Evolutionary conservation across 345 rosid species (phyloP).

Genomic region (Brassica napus): DNA sequence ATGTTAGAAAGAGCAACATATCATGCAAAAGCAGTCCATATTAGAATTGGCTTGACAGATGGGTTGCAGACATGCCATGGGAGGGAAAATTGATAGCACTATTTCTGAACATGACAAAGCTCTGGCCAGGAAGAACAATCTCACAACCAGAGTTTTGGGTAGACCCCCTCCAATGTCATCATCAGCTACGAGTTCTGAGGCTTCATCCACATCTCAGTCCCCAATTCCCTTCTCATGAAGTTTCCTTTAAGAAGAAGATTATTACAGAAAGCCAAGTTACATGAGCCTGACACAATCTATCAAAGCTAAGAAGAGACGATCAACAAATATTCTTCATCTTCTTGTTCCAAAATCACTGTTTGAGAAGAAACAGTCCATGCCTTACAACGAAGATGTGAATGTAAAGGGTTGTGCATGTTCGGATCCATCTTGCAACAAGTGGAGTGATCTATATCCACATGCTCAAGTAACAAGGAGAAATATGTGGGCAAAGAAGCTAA

Average conservation of each 20-base stretch:
- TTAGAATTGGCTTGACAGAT: constrained; percentile 75
- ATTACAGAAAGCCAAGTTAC: constrained; percentile 62
- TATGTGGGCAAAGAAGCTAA: constrained; percentile 40
- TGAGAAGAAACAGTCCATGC: constrained; percentile 48
- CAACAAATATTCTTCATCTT: constrained; percentile 32
- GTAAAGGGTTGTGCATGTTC: constrained; percentile 53
- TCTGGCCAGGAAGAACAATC: constrained; percentile 62
- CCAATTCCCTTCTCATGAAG: constrained; percentile 45
- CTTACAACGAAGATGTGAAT: constrained; percentile 51
- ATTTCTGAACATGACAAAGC: constrained; percentile 49
- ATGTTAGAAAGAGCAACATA: constrained; percentile 44
- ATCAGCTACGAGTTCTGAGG: constrained; percentile 57
- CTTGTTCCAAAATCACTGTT: constrained; percentile 37
- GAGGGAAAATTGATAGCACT: constrained; percentile 43
- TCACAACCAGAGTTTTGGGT: constrained; percentile 53
- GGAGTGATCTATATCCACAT: constrained; percentile 54
- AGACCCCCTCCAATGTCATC: constrained; percentile 55
- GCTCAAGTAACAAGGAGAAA: constrained; percentile 39
- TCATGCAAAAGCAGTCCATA: constrained; percentile 49
- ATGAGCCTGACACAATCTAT: constrained; percentile 73
- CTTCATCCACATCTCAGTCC: constrained; percentile 62
- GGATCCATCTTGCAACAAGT: background rate
- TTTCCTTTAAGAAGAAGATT: constrained; percentile 46
- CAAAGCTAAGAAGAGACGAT: constrained; percentile 66
- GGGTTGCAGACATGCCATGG: constrained; percentile 89